phyloP scores from a whole-genome alignment of 306 rosid genomes.

The Sechiopsis laciniata region DNA sequence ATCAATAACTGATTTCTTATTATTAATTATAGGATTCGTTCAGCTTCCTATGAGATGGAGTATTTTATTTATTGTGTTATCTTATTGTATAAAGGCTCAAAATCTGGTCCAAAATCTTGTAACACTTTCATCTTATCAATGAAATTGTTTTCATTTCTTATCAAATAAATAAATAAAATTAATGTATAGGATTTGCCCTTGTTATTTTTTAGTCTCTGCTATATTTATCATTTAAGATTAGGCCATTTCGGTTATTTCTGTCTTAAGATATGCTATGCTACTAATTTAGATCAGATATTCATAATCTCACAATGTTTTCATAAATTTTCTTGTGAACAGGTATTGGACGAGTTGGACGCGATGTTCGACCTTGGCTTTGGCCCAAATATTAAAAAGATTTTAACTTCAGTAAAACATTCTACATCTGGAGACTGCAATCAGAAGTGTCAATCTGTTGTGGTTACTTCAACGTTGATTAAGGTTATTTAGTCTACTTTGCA shows the following conservation, averaged over 20 bases:
- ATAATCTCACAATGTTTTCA: neutral
- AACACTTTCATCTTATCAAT: too few relatives aligned
- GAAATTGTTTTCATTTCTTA: too few relatives aligned
- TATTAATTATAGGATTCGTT: too few relatives aligned
- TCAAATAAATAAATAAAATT: too few relatives aligned
- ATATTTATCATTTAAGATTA: neutral
- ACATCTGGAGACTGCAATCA: neutral
- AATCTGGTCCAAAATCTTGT: too few relatives aligned
- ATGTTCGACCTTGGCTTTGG: slow-evolving; percentile 16
- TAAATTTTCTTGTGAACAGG: slow-evolving; percentile 2
- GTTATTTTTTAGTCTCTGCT: neutral
- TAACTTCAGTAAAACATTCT: slow-evolving; percentile 12
- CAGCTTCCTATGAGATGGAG: too few relatives aligned
- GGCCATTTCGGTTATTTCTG: neutral
- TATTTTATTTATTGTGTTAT: too few relatives aligned
- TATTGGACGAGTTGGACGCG: slow-evolving; percentile 11
- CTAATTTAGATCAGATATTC: neutral
- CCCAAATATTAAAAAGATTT: neutral
- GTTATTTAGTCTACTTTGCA: slow-evolving; percentile 30
- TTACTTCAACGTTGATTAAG: slow-evolving; percentile 79
- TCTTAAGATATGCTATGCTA: neutral
- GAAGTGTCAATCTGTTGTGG: slow-evolving; percentile 6
- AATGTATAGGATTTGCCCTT: neutral
- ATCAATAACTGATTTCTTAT: too few relatives aligned
- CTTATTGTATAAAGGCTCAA: too few relatives aligned